phyloP scores from a whole-genome alignment of 2,329 filamentous ascomycete genomes.

The Aspergillus fumigatiaffinis region DNA sequence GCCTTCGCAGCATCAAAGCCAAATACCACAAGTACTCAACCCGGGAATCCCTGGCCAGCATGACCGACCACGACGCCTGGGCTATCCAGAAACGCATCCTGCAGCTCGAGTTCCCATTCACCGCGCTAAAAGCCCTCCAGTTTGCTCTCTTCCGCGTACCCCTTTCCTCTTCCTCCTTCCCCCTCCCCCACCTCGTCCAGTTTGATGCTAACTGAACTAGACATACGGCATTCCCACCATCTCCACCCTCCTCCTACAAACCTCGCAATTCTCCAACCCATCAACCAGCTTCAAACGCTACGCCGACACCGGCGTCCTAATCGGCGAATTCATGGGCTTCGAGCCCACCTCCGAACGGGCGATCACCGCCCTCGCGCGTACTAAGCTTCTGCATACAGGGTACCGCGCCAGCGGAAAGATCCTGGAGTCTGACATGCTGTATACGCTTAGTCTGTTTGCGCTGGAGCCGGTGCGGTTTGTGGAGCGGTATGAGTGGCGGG shows the following conservation, averaged over 20 bases:
- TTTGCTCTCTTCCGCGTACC: constrained; percentile 58
- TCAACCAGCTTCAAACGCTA: constrained; percentile 51
- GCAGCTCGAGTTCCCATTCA: constrained; percentile 55
- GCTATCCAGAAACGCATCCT: constrained; percentile 46
- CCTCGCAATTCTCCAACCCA: constrained; percentile 46
- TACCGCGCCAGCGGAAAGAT: constrained; percentile 60
- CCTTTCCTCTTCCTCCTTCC: constrained; percentile 40
- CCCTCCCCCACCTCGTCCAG: constrained; percentile 29
- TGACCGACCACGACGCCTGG: constrained; percentile 54
- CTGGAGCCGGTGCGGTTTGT: constrained; percentile 64
- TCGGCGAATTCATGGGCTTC: constrained; percentile 47
- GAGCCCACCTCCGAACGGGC: constrained; percentile 43
- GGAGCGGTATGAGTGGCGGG: constrained; percentile 65
- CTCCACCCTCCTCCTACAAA: constrained; percentile 47
- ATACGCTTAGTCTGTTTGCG: constrained; percentile 63
- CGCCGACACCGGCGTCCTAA: constrained; percentile 49
- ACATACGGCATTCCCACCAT: constrained; percentile 57
- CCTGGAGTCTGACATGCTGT: constrained; percentile 60
- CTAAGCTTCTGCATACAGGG: constrained; percentile 59
- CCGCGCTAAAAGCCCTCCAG: constrained; percentile 49
- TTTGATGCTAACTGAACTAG: constrained; percentile 18
- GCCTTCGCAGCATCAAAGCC: constrained; percentile 32
- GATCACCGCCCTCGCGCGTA: constrained; percentile 55
- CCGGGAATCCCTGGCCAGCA: constrained; percentile 45
- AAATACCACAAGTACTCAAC: constrained; percentile 42